A percentile compares a stretch with the other conserved stretches of the same genome.
Evolutionary conservation across 139 green algal species (phyloP).

Genomic region (Ettlia oleoabundans): DNA sequence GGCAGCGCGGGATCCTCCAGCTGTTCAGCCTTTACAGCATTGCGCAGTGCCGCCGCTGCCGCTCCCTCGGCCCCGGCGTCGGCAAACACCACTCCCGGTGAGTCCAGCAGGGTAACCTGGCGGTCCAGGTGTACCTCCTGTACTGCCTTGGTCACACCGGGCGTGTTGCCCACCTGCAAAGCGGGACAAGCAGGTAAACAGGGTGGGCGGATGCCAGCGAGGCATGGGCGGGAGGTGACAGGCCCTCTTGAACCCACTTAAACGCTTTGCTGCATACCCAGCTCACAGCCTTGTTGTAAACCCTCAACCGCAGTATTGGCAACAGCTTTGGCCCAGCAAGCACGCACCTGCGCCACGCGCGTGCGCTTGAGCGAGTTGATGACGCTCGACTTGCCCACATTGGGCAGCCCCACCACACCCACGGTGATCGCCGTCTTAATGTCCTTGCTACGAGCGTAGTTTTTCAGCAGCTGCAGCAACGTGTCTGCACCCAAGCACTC

Average conservation of each 20-base stretch:
- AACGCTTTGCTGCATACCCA: no score
- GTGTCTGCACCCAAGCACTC: slow-evolving; percentile 82
- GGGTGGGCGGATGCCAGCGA: no score
- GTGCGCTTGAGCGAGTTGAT: slow-evolving; percentile 97
- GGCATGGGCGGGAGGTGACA: no score
- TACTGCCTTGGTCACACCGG: slow-evolving; percentile 84
- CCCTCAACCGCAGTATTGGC: no score
- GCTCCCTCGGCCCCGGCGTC: slow-evolving; percentile 60
- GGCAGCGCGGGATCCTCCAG: slow-evolving; percentile 28
- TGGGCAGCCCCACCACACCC: slow-evolving; percentile 95
- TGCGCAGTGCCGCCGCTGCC: slow-evolving; percentile 81
- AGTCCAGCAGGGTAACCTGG: slow-evolving; percentile 94
- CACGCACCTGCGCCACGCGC: slow-evolving; percentile 79
- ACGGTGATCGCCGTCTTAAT: slow-evolving; percentile 97
- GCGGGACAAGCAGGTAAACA: no score
- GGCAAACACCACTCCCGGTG: slow-evolving; percentile 86
- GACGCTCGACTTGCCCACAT: slow-evolving; percentile 96
- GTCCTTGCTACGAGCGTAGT: slow-evolving; percentile 86
- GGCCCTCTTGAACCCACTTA: no score
- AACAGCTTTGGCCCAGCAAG: no score
- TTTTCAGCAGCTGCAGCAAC: slow-evolving; percentile 98
- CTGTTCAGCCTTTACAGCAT: slow-evolving; percentile 78
- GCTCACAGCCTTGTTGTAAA: no score
- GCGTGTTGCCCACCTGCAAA: slow-evolving; percentile 77
- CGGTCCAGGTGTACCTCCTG: slow-evolving; percentile 95